phyloP scores from a whole-genome alignment of 768 basidiomycete species.

The Hericium alpestre region DNA sequence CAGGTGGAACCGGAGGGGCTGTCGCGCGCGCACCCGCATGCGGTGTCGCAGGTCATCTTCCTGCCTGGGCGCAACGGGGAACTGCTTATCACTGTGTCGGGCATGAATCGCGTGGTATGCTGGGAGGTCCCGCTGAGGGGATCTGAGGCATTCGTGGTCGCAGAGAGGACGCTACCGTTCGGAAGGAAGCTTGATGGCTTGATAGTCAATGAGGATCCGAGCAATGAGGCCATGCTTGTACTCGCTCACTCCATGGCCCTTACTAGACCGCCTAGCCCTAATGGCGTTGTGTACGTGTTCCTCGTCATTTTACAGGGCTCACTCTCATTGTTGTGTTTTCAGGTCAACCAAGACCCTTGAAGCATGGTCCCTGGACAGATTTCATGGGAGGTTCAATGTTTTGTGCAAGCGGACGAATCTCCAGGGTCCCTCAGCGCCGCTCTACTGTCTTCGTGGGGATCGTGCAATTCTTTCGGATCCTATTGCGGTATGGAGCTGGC shows the following conservation, averaged over 20 bases:
- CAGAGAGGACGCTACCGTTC: constrained; percentile 15
- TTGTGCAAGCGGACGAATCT: background rate
- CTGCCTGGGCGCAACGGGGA: constrained; percentile 21
- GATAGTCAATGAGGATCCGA: constrained; percentile 20
- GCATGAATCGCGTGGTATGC: constrained; percentile 19
- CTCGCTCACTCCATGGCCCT: constrained; percentile 7
- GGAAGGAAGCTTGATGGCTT: constrained; percentile 16
- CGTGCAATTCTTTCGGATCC: constrained; percentile 11
- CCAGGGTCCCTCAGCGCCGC: constrained; percentile 2
- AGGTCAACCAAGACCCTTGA: constrained; percentile 7
- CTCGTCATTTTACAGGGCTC: background rate
- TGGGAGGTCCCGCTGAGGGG: constrained; percentile 27
- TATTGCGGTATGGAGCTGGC: constrained; percentile 12
- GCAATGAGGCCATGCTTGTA: constrained; percentile 16
- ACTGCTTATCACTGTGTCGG: constrained; percentile 19
- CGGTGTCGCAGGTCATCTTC: constrained; percentile 20
- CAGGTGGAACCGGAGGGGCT: background rate
- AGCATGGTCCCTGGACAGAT: constrained; percentile 21
- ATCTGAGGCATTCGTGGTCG: constrained; percentile 21
- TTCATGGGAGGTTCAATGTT: constrained; percentile 19
- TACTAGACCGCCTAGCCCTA: background rate
- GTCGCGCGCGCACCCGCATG: constrained; percentile 5
- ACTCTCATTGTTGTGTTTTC: background rate
- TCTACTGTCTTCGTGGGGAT: constrained; percentile 10
- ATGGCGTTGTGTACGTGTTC: background rate